Conservation (phyloP, 768 basidiomycete species). For the Lactarius sp. region DNA sequence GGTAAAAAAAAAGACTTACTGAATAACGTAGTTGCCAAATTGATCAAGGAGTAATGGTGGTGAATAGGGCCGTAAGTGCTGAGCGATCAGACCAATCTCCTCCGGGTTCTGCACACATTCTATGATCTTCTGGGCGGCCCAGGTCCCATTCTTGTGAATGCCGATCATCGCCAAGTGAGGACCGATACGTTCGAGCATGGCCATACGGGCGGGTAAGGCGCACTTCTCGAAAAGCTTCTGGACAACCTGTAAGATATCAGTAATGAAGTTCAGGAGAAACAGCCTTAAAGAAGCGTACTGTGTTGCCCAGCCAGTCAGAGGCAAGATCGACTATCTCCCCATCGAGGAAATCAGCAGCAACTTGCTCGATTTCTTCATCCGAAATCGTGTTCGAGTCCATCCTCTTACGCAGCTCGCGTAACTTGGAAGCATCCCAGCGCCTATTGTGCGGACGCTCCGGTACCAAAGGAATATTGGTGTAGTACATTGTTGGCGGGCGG, state of each 20-base stretch:
- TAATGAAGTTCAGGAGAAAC: background rate
- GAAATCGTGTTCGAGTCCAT: slow-evolving; percentile 86
- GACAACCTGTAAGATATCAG: slow-evolving; percentile 56
- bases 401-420: slow-evolving; percentile 91
- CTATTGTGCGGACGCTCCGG: slow-evolving; percentile 81
- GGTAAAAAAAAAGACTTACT: slow-evolving; percentile 47
- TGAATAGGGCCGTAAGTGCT: slow-evolving; percentile 84
- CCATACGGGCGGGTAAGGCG: slow-evolving; percentile 67
- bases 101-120: slow-evolving; percentile 88
- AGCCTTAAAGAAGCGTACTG: slow-evolving; percentile 42
- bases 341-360: slow-evolving; percentile 87
- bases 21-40: slow-evolving; percentile 89
- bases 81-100: slow-evolving; percentile 78
- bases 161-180: slow-evolving; percentile 97
- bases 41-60: slow-evolving; percentile 93
- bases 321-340: slow-evolving; percentile 93
- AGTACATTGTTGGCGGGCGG: slow-evolving; percentile 92
- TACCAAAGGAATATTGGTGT: slow-evolving; percentile 89
- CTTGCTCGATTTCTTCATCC: slow-evolving; percentile 83
- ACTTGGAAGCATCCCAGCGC: slow-evolving; percentile 88
- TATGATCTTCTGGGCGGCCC: slow-evolving; percentile 99
- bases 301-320: slow-evolving; percentile 98
- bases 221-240: slow-evolving; percentile 96
- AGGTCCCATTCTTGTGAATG: slow-evolving; percentile 99
- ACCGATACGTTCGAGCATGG: slow-evolving; percentile 89